Conservation (phyloP, 2,329 filamentous ascomycete species). For the Fusarium sp. region DNA sequence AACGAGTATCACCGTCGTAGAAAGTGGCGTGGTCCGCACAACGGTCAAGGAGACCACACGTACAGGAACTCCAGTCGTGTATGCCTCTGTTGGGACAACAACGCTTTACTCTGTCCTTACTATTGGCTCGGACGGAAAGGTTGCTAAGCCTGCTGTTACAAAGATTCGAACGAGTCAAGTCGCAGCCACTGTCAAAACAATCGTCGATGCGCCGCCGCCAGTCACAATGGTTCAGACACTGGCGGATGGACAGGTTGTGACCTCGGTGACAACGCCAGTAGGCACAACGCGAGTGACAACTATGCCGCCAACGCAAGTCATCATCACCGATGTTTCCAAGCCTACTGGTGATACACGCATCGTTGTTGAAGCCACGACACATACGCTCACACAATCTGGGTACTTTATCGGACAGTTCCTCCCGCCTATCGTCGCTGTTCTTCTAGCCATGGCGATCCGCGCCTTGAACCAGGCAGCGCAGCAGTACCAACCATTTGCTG, state of each 20-base stretch:
- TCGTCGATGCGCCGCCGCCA: conserved; percentile 26
- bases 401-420: conserved; percentile 60
- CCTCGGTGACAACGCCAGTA: conserved; percentile 20
- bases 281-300: conserved; percentile 33
- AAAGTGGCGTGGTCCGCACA: conserved; percentile 19
- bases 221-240: conserved; percentile 29
- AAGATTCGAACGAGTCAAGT: conserved; percentile 28
- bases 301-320: conserved; percentile 27
- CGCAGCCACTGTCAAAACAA: conserved; percentile 31
- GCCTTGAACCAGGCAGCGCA: conserved; percentile 58
- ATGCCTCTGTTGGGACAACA: conserved; percentile 34
- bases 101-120: conserved; percentile 39
- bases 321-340: conserved; percentile 32
- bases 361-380: conserved; percentile 30
- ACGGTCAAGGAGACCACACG: conserved; percentile 17
- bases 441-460: conserved; percentile 56
- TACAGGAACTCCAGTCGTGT: conserved; percentile 25
- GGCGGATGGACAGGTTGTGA: conserved; percentile 29
- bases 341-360: conserved; percentile 25
- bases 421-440: conserved; percentile 56
- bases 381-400: conserved; percentile 34
- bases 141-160: conserved; percentile 19
- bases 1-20: conserved; percentile 10
- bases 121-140: conserved; percentile 19
- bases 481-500: conserved; percentile 60